Percentiles rank a stretch among this genome's conserved stretches.
Evolutionary conservation across 768 basidiomycete species (phyloP).

Genomic region (Myochromella boudieri): DNA sequence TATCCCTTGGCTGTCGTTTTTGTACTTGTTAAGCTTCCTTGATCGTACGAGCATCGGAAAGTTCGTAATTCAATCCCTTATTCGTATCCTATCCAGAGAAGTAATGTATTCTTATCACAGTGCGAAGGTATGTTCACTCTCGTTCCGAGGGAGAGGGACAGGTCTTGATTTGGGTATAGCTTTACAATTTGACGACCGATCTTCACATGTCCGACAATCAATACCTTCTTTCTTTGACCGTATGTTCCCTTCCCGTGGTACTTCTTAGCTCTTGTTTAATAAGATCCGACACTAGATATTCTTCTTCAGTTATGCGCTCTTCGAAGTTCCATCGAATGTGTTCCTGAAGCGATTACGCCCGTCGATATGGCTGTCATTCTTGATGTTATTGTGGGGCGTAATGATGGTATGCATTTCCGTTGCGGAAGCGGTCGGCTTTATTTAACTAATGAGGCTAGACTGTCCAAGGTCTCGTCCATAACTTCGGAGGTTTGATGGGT

Average conservation of each 20-base stretch:
- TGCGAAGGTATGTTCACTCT: slow-evolving; percentile 40
- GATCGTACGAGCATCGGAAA: slow-evolving; percentile 54
- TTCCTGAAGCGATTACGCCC: slow-evolving; percentile 74
- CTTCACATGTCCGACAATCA: slow-evolving; percentile 64
- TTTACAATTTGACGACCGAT: slow-evolving; percentile 61
- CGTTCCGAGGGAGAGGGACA: not conserved
- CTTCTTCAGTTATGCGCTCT: slow-evolving; percentile 68
- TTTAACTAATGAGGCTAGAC: slow-evolving; percentile 43
- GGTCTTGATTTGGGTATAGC: slow-evolving; percentile 32
- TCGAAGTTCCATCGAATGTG: slow-evolving; percentile 77
- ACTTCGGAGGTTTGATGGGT: slow-evolving; percentile 72
- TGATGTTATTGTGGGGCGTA: slow-evolving; percentile 76
- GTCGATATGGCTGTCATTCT: slow-evolving; percentile 70
- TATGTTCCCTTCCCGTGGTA: slow-evolving; percentile 25
- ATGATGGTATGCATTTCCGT: slow-evolving; percentile 55
- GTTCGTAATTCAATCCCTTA: slow-evolving; percentile 34
- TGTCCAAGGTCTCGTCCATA: slow-evolving; percentile 67
- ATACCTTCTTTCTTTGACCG: slow-evolving; percentile 64
- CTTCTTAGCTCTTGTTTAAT: not conserved
- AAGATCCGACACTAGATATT: slow-evolving; percentile 28
- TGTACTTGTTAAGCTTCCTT: slow-evolving; percentile 74
- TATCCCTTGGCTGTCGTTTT: slow-evolving; percentile 69
- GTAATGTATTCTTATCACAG: slow-evolving; percentile 24
- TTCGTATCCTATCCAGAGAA: slow-evolving; percentile 6
- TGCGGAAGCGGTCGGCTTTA: not conserved